Base-by-base conservation (phyloP, 1,284 basidiomycete genomes). In the Ustilago loliicola region DNA sequence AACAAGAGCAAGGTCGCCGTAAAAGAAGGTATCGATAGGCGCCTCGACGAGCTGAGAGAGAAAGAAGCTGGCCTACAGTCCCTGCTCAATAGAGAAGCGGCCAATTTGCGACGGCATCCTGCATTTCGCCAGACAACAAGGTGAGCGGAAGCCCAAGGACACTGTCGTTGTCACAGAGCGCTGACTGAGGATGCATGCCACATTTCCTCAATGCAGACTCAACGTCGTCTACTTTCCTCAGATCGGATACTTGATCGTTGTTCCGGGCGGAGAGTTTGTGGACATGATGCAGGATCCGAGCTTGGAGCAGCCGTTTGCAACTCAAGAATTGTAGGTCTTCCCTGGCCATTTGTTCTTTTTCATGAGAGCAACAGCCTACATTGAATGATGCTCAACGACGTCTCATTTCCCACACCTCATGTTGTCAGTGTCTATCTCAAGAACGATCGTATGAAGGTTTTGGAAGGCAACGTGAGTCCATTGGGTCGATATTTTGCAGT, bases 181-280 rank as follows among this genome's bases (percentile, higher is more conserved):
- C 32, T 54, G 15, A 32, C 32, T 23, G 5, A 25, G 11, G 30
- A 25, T 2, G n/a, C 19, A 7, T 10, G 13, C 9, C 3, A 25
- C n/a, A 19, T 38, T 55, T 25, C 8, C 13, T 8, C 13, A 17
- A 19, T 19, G 9, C 53, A 77, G 75, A 3, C 25, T 77, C 3
- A 47, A 63, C 17, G 77, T 79, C 0, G 72, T 75, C 40, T 75
- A 74, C 60, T 79, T 79, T 25, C 77, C 77, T 2, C 77, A 79
- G 48, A 79, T 79, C 19, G 77, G 77, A 27, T 79, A 79, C 36
- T 29, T 79, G n/a, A 72, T 79, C n/a, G 55, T 56, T 15, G 63
- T 75, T 8, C 66, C 72, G 3, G 42, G 17, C 7, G 72, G 65
- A 6, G 77, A 71, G 40, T 27, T 51, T 8, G 61, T 74, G 25